phyloP scores from a whole-genome alignment of 73 alveolate genomes.

The Blepharisma japonicum region DNA sequence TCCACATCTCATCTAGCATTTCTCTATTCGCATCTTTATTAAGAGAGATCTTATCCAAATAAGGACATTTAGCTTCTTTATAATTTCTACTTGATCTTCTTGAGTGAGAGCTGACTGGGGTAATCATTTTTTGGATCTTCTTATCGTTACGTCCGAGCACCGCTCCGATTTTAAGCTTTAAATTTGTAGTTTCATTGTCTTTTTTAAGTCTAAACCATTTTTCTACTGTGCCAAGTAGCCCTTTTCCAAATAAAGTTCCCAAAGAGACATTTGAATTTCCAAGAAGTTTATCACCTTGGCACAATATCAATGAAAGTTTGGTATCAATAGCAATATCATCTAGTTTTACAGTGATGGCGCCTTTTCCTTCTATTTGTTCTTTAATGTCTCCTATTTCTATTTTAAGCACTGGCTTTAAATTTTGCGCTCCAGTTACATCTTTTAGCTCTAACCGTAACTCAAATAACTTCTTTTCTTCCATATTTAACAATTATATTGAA shows the following conservation, averaged over 20 bases:
- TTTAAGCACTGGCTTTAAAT: background rate
- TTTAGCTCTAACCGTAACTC: slow-evolving; percentile 10
- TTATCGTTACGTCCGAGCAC: background rate
- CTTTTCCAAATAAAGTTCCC: slow-evolving; percentile 15
- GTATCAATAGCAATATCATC: background rate
- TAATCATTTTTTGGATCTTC: background rate
- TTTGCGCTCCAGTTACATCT: background rate
- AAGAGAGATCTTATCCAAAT: background rate
- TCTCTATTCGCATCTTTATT: slow-evolving; percentile 14
- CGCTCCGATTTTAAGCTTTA: background rate
- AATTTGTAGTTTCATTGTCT: background rate
- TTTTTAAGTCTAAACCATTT: slow-evolving; percentile 14
- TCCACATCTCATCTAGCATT: slow-evolving; percentile 21
- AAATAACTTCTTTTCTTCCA: slow-evolving; percentile 23
- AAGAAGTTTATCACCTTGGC: background rate
- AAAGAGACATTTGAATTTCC: slow-evolving; percentile 8
- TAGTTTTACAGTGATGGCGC: background rate
- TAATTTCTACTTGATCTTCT: background rate
- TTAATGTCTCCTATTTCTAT: background rate
- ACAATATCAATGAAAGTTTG: background rate
- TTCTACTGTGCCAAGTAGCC: background rate
- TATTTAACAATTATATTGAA: background rate
- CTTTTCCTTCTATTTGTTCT: slow-evolving; percentile 8
- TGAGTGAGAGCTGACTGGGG: background rate
- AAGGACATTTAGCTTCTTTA: slow-evolving; percentile 24